Conservation (phyloP, 2,329 filamentous ascomycete genomes). For the Cladophialophora psammophila region DNA sequence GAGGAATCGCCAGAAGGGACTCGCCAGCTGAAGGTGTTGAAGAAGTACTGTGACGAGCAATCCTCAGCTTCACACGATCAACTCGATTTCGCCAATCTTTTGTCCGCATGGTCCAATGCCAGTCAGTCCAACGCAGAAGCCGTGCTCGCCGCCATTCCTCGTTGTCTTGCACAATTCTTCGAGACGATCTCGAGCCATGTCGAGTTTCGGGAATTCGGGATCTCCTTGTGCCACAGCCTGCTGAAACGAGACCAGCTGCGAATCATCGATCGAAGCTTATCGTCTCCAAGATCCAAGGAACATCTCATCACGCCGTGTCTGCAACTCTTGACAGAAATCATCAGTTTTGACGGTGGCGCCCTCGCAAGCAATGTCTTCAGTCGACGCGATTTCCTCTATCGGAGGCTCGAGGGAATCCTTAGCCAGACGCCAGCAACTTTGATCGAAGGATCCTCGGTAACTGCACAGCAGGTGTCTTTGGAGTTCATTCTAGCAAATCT, state of each 20-base stretch:
- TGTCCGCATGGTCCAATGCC: slow-evolving; percentile 88
- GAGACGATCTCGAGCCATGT: slow-evolving; percentile 77
- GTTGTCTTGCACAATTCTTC: slow-evolving; percentile 81
- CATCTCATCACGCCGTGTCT: slow-evolving; percentile 89
- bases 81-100: slow-evolving; percentile 74
- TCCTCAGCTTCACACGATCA: slow-evolving; percentile 63
- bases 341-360: slow-evolving; percentile 82
- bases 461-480: slow-evolving; percentile 81
- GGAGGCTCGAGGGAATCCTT: slow-evolving; percentile 80
- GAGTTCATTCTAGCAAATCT: slow-evolving; percentile 81
- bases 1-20: slow-evolving; percentile 48
- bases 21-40: slow-evolving; percentile 53
- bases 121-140: slow-evolving; percentile 80
- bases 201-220: slow-evolving; percentile 76
- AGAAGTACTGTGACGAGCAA: slow-evolving; percentile 61
- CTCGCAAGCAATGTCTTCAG: slow-evolving; percentile 80
- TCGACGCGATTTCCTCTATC: slow-evolving; percentile 78
- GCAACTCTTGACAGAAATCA: slow-evolving; percentile 83
- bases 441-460: slow-evolving; percentile 67
- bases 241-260: slow-evolving; percentile 82
- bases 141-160: slow-evolving; percentile 79
- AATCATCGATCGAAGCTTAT: slow-evolving; percentile 78
- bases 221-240: slow-evolving; percentile 80
- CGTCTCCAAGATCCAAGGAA: slow-evolving; percentile 81
- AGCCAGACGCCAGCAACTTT: slow-evolving; percentile 66